A percentile compares a stretch with the other conserved stretches of the same genome.
phyloP scores from a whole-genome alignment of 371 early-diverging fungal genomes.

The Rhizopus arrhizus region DNA sequence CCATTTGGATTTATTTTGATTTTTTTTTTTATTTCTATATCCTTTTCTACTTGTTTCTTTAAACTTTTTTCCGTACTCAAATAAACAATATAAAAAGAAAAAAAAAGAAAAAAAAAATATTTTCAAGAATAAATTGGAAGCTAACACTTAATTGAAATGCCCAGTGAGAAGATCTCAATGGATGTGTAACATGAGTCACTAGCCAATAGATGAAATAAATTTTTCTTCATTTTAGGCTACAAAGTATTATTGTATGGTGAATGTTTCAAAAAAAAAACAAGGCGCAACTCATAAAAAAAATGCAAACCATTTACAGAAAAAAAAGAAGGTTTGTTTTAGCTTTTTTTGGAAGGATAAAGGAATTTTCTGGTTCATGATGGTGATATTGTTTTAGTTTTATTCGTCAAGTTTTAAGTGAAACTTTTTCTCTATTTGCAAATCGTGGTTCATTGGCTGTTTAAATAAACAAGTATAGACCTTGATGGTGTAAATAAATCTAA shows the following conservation, averaged over 20 bases:
- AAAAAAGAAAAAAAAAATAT: background rate
- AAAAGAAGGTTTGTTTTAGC: background rate
- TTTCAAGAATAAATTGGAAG: background rate
- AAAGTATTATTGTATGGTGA: background rate
- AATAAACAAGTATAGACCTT: no score
- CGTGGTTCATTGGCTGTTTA: no score
- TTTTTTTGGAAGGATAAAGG: no score
- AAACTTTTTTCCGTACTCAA: background rate
- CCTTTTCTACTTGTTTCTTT: background rate
- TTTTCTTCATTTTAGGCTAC: no score
- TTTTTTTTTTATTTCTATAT: background rate
- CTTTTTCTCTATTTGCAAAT: no score
- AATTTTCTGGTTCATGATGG: no score
- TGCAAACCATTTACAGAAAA: background rate
- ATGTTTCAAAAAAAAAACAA: background rate
- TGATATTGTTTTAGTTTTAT: no score
- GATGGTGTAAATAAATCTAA: no score
- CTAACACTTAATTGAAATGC: no score
- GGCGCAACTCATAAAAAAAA: no score
- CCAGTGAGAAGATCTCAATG: background rate
- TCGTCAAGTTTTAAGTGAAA: no score
- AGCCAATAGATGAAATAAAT: background rate
- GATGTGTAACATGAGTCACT: conserved; percentile 2
- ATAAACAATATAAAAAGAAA: background rate
- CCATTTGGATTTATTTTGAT: conserved; percentile 9